Base-by-base conservation (phyloP, 306 rosid genomes). In the Cucurbita pepo region DNA sequence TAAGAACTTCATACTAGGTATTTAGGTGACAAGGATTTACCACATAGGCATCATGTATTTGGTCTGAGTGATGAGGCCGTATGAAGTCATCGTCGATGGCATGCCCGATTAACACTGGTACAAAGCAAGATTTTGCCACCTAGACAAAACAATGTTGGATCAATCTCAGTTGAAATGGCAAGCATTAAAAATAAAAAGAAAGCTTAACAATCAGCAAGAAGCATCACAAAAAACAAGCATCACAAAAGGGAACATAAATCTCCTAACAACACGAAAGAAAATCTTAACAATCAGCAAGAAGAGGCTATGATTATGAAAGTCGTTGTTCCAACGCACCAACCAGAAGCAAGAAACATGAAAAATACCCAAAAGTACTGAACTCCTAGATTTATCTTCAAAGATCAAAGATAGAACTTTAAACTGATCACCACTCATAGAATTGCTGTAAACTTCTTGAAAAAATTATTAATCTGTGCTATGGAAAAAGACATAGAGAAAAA, bases 81-180 rank as follows among this genome's bases (percentile, higher is more conserved):
- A 95, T 91, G 74, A 95, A 91, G 87, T 91, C 99, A 79, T 95
- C 99, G 36, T 95, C 97, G 77, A 82, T 82, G 78, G 90, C 99
- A 76, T 95, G 99, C 55, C 99, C 99, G 44, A 95, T 52, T 73
- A 89, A 79, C 75, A 84, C 86, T 37, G 99, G 97, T 78, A 88
- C 92, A 51, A 87, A 91, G 82, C 97, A 89, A 75, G 95, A 83
- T 77, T 85, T 88, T 76, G 99, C 97, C 65, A 85, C 97, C 99
- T 95, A 79, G 62, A 56, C 56, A 59, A 72, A 30, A 50, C 45
- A 67, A 78, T 56, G 60, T 70, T 62, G 55, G 74, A 72, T 57
- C 67, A 56, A 44, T 53, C 69, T 64, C 50, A 59, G 48, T 69
- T 51, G 18, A 59, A 57, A 70, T 44, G 72, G 70, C 51, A 77